Percentiles rank a stretch among this genome's conserved stretches.
Conservation (phyloP, 2,329 filamentous ascomycete species). For the Septoria linicola region DNA sequence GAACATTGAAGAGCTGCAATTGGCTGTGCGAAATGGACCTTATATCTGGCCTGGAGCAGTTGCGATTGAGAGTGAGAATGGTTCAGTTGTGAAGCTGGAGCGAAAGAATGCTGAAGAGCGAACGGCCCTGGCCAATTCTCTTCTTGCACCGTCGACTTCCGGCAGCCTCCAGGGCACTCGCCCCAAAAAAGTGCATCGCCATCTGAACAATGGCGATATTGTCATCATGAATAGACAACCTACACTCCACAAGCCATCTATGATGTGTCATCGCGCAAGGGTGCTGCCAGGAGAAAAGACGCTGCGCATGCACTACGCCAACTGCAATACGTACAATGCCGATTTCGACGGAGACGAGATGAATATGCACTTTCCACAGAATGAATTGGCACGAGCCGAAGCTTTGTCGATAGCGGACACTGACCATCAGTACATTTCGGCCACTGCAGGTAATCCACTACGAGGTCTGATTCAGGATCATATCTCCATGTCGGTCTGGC, state of each 20-base stretch:
- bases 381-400: conserved; percentile 89
- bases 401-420: conserved; percentile 92
- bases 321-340: conserved; percentile 98
- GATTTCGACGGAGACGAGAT: conserved; percentile 99
- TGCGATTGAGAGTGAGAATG: conserved; percentile 93
- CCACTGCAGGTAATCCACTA: conserved; percentile 87
- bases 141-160: conserved; percentile 78
- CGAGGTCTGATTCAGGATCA: conserved; percentile 98
- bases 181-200: conserved; percentile 95
- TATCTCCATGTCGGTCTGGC: conserved; percentile 86
- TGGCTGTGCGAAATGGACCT: conserved; percentile 91
- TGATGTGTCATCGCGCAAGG: conserved; percentile 94
- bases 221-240: conserved; percentile 99
- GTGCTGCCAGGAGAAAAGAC: conserved; percentile 94
- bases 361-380: conserved; percentile 99
- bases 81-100: conserved; percentile 82
- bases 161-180: conserved; percentile 67
- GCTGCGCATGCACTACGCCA: conserved; percentile 98
- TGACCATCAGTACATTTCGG: conserved; percentile 94
- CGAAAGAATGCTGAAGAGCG: conserved; percentile 87
- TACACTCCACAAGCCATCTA: conserved; percentile 96
- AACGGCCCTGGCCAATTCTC: conserved; percentile 84
- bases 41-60: conserved; percentile 92
- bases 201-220: conserved; percentile 93
- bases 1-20: conserved; percentile 93